A percentile compares a stretch with the other conserved stretches of the same genome.
Conservation (phyloP, 257 asterid species). For the Nicotiana obtusifolia region DNA sequence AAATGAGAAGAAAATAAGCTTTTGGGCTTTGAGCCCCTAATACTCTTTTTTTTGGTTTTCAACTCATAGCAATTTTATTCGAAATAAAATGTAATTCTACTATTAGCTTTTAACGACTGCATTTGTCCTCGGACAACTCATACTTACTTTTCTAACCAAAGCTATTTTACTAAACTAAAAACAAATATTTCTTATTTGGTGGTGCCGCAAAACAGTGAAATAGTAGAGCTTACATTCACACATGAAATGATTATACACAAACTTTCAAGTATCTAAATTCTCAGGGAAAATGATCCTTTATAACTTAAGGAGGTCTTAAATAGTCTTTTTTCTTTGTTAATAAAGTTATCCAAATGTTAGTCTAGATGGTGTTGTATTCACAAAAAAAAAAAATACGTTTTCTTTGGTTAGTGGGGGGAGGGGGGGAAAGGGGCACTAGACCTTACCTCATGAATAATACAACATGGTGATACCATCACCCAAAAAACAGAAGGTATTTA, state of each 20-base stretch:
- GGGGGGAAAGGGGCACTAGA: too few relatives aligned
- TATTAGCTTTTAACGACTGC: conserved; percentile 13
- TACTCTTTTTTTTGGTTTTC: neutral
- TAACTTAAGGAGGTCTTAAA: too few relatives aligned
- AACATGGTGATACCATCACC: too few relatives aligned
- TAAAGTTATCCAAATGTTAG: too few relatives aligned
- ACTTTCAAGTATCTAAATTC: neutral
- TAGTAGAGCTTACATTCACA: neutral
- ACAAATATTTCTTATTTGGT: neutral
- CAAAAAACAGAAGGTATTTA: too few relatives aligned
- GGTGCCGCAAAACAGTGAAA: neutral
- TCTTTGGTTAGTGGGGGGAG: too few relatives aligned
- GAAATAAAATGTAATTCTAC: neutral
- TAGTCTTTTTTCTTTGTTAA: too few relatives aligned
- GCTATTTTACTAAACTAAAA: neutral
- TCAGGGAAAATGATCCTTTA: too few relatives aligned
- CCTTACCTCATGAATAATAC: too few relatives aligned
- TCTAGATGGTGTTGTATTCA: too few relatives aligned
- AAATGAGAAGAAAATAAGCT: neutral
- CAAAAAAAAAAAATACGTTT: too few relatives aligned
- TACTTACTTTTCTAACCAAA: conserved; percentile 34
- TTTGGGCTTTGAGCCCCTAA: neutral
- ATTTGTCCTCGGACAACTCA: conserved; percentile 52
- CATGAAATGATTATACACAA: neutral
- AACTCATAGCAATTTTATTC: neutral